These are phyloP conservation scores for Dictyophora rubrovolvata DNA, from an alignment of 768 basidiomycete species.

Conservation along the genomic window DNA sequence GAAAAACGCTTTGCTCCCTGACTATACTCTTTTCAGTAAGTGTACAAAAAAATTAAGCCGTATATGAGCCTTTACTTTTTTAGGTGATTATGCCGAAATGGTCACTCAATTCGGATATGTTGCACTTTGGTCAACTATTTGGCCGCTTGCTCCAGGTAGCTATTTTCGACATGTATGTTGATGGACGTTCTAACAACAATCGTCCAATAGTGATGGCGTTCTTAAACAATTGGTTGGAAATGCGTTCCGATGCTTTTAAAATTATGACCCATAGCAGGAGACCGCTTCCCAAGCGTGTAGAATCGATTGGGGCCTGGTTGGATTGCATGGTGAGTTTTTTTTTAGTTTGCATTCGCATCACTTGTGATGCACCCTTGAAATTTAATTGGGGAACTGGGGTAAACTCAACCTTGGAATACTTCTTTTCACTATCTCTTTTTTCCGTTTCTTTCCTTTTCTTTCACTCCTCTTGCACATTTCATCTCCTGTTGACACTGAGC, in stretches of 20 bases:
- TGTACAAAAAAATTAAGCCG: slow-evolving; percentile 1
- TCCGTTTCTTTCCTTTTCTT: too few species aligned
- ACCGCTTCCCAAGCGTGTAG: slow-evolving; percentile 78
- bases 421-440: too few species aligned
- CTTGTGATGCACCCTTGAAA: background rate
- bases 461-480: too few species aligned
- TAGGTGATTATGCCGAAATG: slow-evolving; percentile 89
- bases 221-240: slow-evolving; percentile 86
- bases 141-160: slow-evolving; percentile 79
- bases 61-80: background rate
- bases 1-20: slow-evolving; percentile 66
- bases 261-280: slow-evolving; percentile 76
- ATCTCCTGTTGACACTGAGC: too few species aligned
- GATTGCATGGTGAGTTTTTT: slow-evolving; percentile 54
- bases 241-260: slow-evolving; percentile 92
- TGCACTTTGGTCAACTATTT: slow-evolving; percentile 85
- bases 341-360: background rate
- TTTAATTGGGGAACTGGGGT: background rate
- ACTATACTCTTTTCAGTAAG: slow-evolving; percentile 63
- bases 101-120: slow-evolving; percentile 92
- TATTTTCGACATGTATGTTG: background rate
- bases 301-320: slow-evolving; percentile 92
- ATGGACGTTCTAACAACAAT: background rate
- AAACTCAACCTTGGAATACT: background rate
- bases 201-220: slow-evolving; percentile 56